These are phyloP conservation scores for Chalciporus piperatus DNA, from an alignment of 768 basidiomycete species.

Conservation along the genomic window DNA sequence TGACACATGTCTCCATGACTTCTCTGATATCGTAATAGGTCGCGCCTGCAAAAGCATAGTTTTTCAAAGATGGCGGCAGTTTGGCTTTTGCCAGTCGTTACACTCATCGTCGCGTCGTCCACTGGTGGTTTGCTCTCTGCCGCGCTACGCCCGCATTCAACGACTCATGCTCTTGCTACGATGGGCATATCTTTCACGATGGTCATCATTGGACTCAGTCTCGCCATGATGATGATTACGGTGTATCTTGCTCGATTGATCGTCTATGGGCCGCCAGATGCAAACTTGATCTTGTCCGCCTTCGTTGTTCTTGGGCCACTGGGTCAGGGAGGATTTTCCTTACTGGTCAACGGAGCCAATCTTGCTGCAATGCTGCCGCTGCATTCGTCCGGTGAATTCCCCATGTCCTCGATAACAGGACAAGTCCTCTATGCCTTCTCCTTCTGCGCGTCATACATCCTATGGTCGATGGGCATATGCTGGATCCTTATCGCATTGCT, in stretches of 20 bases:
- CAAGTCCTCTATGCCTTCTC: constrained; percentile 42
- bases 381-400: constrained; percentile 30
- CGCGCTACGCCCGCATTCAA: constrained; percentile 36
- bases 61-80: constrained; percentile 40
- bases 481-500: constrained; percentile 47
- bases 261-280: constrained; percentile 39
- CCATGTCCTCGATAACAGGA: constrained; percentile 34
- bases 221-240: constrained; percentile 49
- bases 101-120: constrained; percentile 52
- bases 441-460: constrained; percentile 44
- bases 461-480: constrained; percentile 56
- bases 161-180: constrained; percentile 40
- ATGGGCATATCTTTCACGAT: constrained; percentile 42
- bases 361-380: constrained; percentile 35
- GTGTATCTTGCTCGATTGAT: constrained; percentile 45
- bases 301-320: constrained; percentile 54
- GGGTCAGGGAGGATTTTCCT: constrained; percentile 49
- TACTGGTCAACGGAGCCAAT: constrained; percentile 40
- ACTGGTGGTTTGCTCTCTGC: constrained; percentile 45
- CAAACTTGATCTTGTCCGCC: constrained; percentile 38
- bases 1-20: background rate
- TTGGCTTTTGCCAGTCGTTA: constrained; percentile 52
- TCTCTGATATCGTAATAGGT: constrained; percentile 34
- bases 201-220: constrained; percentile 44
- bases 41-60: constrained; percentile 41